A percentile compares a stretch with the other conserved stretches of the same genome.
phyloP scores from a whole-genome alignment of 148 eudicot genomes.

The Chenopodium berlandieri region DNA sequence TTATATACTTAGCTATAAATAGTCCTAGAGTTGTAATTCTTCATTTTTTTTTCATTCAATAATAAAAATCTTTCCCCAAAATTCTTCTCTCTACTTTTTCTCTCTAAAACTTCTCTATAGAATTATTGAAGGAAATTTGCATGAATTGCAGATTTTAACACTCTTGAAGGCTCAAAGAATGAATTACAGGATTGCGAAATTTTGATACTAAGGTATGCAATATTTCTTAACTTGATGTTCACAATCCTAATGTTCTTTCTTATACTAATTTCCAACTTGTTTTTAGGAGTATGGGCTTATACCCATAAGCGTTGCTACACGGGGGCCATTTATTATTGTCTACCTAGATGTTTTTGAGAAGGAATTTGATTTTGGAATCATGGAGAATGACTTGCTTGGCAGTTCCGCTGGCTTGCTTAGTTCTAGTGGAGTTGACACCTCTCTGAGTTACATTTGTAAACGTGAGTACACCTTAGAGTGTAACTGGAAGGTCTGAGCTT shows the following conservation, averaged over 20 bases:
- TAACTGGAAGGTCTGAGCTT: conserved; percentile 85
- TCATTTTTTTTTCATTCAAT: too few species aligned
- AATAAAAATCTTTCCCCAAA: too few species aligned
- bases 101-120: too few species aligned
- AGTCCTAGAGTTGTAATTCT: too few species aligned
- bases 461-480: conserved; percentile 85
- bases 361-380: conserved; percentile 25
- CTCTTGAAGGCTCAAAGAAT: conserved; percentile 75
- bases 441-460: conserved; percentile 70
- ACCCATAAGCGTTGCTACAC: conserved; percentile 58
- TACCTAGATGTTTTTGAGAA: conserved; percentile 43
- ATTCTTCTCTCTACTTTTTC: too few species aligned
- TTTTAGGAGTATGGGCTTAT: conserved; percentile 77
- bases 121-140: too few species aligned
- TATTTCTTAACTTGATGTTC: conserved; percentile 9
- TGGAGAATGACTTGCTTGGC: conserved; percentile 80
- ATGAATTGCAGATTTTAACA: too few species aligned
- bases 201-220: conserved; percentile 61
- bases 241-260: conserved; percentile 7
- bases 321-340: conserved; percentile 87
- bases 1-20: too few species aligned
- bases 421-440: conserved; percentile 56
- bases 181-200: conserved; percentile 47
- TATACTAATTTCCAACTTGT: conserved; percentile 18
- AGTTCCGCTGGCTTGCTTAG: conserved; percentile 50